These are phyloP conservation scores for Rosa lucieae DNA, from an alignment of 306 rosid species.

Conservation along the genomic window DNA sequence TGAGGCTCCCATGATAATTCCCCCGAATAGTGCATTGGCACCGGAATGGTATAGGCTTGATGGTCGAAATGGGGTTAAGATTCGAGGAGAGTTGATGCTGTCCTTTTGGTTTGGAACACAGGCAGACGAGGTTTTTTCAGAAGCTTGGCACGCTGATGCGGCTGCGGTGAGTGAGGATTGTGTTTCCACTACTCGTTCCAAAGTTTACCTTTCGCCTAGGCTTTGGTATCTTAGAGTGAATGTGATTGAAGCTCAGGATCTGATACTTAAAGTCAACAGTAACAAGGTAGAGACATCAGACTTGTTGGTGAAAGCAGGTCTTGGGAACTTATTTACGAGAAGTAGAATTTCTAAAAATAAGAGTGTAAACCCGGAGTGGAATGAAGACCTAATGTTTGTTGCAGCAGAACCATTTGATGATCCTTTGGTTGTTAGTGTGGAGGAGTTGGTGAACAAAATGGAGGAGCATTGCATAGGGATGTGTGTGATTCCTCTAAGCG, in stretches of 20 bases:
- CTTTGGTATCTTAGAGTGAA: constrained; percentile 35
- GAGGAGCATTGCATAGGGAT: constrained; percentile 10
- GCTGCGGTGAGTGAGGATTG: constrained; percentile 5
- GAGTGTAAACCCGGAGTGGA: constrained; percentile 17
- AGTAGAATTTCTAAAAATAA: not conserved
- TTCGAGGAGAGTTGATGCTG: constrained; percentile 17
- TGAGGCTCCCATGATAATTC: constrained; percentile 8
- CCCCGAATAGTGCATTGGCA: constrained; percentile 25
- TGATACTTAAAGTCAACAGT: not conserved
- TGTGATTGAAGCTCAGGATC: constrained; percentile 32
- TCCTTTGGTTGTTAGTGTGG: constrained; percentile 19
- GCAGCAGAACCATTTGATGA: constrained; percentile 26
- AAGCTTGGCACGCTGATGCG: constrained; percentile 25
- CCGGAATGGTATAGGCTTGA: constrained; percentile 20
- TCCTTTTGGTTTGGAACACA: constrained; percentile 21
- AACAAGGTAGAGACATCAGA: not conserved
- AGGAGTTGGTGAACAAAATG: not conserved
- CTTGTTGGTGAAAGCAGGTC: not conserved
- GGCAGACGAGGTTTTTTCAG: constrained; percentile 19
- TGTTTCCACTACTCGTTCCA: constrained; percentile 26
- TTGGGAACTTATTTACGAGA: not conserved
- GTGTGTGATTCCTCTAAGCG: constrained; percentile 6
- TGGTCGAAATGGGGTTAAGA: not conserved
- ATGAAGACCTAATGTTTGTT: constrained; percentile 24
- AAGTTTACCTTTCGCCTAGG: constrained; percentile 36